Evolutionary conservation across 192 early-diverging fungal genomes (phyloP), one percentile per base, ranked within the genome.

Genomic region (Entrophospora sp.): DNA sequence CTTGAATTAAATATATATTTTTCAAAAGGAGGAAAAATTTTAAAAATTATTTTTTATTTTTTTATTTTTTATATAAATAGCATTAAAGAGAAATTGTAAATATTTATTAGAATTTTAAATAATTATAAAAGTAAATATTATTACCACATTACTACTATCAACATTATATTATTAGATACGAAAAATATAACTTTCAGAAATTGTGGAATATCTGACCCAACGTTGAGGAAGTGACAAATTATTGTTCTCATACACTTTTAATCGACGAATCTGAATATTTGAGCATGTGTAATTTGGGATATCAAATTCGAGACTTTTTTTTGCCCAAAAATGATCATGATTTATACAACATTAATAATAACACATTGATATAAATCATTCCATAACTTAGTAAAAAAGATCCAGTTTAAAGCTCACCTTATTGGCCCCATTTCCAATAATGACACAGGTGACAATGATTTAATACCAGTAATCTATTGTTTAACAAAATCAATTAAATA

Each of bases 201-300:
- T n/a, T 2, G 62, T 64, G 22, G 36, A 49, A 35, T 51, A 64
- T 64, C 62, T 64, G 16, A 64, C n/a, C 62, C 62, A 64, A 31
- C 62, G 28, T 34, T 64, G 62, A 2, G 62, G 62, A 16, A 25
- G 45, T 14, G 51, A 14, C 16, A 46, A 49, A 48, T 64, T 51
- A 28, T 64, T 51, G n/a, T 64, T 64, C 20, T 64, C 62, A 16
- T 51, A 36, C 6, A 64, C 46, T 51, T 64, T 64, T 12, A 64
- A 24, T 27, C 46, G 28, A 18, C 48, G 31, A 37, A 64, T 64
- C 51, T 64, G 62, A 30, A 64, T 34, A 14, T 46, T 51, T n/a
- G 62, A 64, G n/a, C 32, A 38, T 16, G 48, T 52, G 62, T 51
- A 64, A 51, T 64, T 64, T 25, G 22, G 48, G 22, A 64, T 64